Evolutionary conservation across 257 asterid genomes (phyloP), one percentile per base, ranked within the genome.

Genomic region (Paulownia fortunei): DNA sequence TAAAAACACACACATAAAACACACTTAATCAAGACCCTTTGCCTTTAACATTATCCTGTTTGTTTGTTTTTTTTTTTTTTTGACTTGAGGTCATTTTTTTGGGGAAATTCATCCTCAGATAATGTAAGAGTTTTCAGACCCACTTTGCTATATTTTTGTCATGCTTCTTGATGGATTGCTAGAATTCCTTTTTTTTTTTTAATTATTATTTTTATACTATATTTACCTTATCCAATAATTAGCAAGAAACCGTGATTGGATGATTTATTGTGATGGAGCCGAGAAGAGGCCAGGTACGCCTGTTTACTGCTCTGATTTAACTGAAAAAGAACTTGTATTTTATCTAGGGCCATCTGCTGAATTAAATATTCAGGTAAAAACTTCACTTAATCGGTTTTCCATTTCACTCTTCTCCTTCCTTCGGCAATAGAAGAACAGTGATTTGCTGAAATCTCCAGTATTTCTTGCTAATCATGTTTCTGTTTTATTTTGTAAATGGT

Each of bases 221-320:
- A 10, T 72, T 44, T 16, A 11, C 61, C 49, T 61, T 74, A 61
- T 62, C 79, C 61, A 21, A 18, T 32, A 39, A 18, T 16, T 10
- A 23, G n/a, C 12, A 4, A 18, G 12, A 39, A 15, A 15, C 59
- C 27, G 16, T 73, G 44, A 58, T 59, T 21, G 42, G 13, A 2
- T 44, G 69, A 41, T 73, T 41, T 73, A 16, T 42, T 52, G 27
- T 32, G 64, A 63, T 47, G 24, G 63, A 30, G 51, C 9, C 16
- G 21, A 23, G 56, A 23, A 21, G 11, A n/a, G n/a, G n/a, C n/a
- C n/a, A 74, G 84, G 83, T 81, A 84, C 82, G 18, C 67, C 69
- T 78, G 46, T 27, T 41, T 55, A 74, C 76, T 64, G 49, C 65
- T 80, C 58, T 60, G 13, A 49, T 61, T 66, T 66, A 51, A 72